These are phyloP conservation scores for Thraustotheca clavata DNA, from an alignment of 352 stramenopile genomes.

Conservation along the genomic window DNA sequence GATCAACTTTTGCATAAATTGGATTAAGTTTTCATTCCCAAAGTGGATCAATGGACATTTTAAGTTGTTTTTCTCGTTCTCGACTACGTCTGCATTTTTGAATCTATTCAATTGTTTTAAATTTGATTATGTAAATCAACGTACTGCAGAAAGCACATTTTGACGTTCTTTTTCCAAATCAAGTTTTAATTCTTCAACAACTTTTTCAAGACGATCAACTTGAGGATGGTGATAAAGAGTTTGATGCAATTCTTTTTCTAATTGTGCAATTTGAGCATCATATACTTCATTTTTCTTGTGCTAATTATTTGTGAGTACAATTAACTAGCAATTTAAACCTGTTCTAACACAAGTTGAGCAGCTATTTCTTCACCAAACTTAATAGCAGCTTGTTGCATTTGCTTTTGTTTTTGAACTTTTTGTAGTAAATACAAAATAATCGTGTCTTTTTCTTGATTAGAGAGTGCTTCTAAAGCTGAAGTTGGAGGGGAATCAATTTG, in stretches of 20 bases:
- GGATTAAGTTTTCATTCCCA: slow-evolving; percentile 34
- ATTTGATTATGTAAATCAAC: not conserved
- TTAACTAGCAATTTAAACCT: slow-evolving; percentile 25
- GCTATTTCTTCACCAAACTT: slow-evolving; percentile 56
- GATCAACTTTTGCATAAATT: not conserved
- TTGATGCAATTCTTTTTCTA: slow-evolving; percentile 41
- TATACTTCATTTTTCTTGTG: slow-evolving; percentile 48
- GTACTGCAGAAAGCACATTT: slow-evolving; percentile 54
- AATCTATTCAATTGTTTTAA: slow-evolving; percentile 26
- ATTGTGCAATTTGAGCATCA: slow-evolving; percentile 30
- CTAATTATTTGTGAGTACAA: slow-evolving; percentile 21
- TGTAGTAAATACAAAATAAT: slow-evolving; percentile 19
- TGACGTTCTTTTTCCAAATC: slow-evolving; percentile 40
- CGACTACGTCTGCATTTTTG: slow-evolving; percentile 68
- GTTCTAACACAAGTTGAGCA: slow-evolving; percentile 52
- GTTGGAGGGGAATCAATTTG: not conserved
- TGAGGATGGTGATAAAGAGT: slow-evolving; percentile 41
- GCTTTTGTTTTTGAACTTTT: slow-evolving; percentile 17
- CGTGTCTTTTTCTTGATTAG: slow-evolving; percentile 10
- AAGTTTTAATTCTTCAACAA: slow-evolving; percentile 35
- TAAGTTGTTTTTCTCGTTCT: slow-evolving; percentile 55
- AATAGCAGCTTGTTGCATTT: slow-evolving; percentile 18
- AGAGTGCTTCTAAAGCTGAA: not conserved
- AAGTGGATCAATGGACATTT: slow-evolving; percentile 54
- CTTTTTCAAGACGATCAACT: slow-evolving; percentile 31